These are phyloP conservation scores for Nakazawaea anatomiae DNA, from an alignment of 805 yeast species.

Conservation along the genomic window DNA sequence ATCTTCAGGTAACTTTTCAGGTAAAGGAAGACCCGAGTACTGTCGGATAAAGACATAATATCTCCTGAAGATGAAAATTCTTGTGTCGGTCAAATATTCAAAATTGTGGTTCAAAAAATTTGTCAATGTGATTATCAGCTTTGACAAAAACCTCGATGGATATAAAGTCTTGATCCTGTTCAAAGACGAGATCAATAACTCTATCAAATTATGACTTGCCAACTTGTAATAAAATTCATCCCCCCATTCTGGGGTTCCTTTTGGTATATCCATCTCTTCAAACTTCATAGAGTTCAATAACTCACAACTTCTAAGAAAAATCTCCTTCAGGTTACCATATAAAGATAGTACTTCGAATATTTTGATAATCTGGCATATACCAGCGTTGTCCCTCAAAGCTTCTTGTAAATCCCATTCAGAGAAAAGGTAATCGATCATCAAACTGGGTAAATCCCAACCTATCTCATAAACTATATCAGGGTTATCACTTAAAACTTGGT, in stretches of 20 bases:
- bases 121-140: constrained; percentile 56
- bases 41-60: constrained; percentile 57
- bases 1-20: constrained; percentile 24
- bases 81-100: constrained; percentile 17
- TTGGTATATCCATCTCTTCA: constrained; percentile 10
- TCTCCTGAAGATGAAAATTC: constrained; percentile 50
- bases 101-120: constrained; percentile 42
- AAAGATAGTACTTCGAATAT: constrained; percentile 60
- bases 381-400: constrained; percentile 33
- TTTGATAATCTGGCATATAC: constrained; percentile 29
- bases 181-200: constrained; percentile 54
- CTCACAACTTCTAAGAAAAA: constrained; percentile 68
- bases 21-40: constrained; percentile 41
- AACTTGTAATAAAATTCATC: constrained; percentile 32
- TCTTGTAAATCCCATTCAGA: constrained; percentile 25
- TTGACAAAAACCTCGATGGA: constrained; percentile 76
- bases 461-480: constrained; percentile 53
- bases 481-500: constrained; percentile 36
- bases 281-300: constrained; percentile 37
- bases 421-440: constrained; percentile 51
- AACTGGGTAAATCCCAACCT: constrained; percentile 89
- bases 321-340: constrained; percentile 76
- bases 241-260: constrained; percentile 1
- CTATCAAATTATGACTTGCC: constrained; percentile 61
- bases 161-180: constrained; percentile 59